Evolutionary conservation across 495 filamentous ascomycete species (phyloP), one percentile per base, ranked within the genome.

Genomic region (Lepraria neglecta): DNA sequence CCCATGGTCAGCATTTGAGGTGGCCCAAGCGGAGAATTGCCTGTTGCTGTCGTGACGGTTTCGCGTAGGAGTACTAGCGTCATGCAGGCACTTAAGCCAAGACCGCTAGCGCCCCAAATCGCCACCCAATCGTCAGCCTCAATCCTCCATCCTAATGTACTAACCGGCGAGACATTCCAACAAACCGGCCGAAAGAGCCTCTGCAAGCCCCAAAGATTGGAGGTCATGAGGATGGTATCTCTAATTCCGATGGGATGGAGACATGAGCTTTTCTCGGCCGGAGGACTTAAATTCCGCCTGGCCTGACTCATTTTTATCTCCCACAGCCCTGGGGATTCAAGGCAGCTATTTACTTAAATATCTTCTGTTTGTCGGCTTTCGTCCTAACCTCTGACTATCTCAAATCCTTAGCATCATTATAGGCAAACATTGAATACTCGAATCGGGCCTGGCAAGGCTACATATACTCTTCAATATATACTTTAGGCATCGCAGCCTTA

Each of bases 31-130:
- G 46, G 46, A 30, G 15, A 52, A 50, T 33, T 14, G 21, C 24
- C 24, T 61, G 59, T 61, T 61, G 59, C 59, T 44, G 50, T 61
- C 51, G 59, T 61, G 30, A 61, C 59, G 59, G 31, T 17, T 21
- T 50, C 33, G 35, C 58, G 30, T n/a, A 52, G 50, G 31, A 30
- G 15, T 51, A 27, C 35, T 42, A 60, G 46, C 50, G 24, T 35
- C 30, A 35, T 54, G 28, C 51, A 54, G 51, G 28, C 51, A 54
- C 51, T 54, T 31, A 38, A 24, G n/a, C 15, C 12, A 38, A 38
- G 35, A 38, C 5, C 12, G 35, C 35, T 38, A 38, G 35, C 35
- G 35, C 35, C 35, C 35, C 9, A 38, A 7, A 12, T 38, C 12
- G 35, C 35, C 35, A 38, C 3, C 35, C 12, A 12, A 38, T 38